Evolutionary conservation across 257 asterid species (phyloP).

Genomic region (Ligustrum vulgare): DNA sequence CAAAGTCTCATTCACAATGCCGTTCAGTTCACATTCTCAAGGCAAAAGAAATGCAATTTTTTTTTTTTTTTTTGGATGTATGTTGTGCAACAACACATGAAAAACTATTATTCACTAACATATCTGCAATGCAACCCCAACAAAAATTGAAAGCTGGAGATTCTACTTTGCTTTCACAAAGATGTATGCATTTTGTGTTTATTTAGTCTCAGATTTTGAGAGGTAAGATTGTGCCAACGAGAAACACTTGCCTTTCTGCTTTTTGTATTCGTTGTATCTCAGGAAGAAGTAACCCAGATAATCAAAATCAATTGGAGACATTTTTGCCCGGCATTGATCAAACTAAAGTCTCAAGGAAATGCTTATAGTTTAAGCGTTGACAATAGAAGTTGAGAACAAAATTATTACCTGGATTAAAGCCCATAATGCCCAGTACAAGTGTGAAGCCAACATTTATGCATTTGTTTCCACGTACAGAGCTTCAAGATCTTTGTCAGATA

Average conservation of each 20-base stretch:
- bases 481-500: slow-evolving; percentile 58
- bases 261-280: slow-evolving; percentile 74
- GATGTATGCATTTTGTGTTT: slow-evolving; percentile 11
- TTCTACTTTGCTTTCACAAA: not conserved
- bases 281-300: slow-evolving; percentile 76
- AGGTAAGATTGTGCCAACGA: slow-evolving; percentile 44
- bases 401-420: slow-evolving; percentile 82
- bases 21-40: not conserved
- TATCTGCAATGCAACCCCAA: not conserved
- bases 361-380: slow-evolving; percentile 5
- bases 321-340: slow-evolving; percentile 61
- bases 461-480: slow-evolving; percentile 74
- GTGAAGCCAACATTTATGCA: slow-evolving; percentile 80
- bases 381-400: slow-evolving; percentile 9
- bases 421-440: slow-evolving; percentile 93
- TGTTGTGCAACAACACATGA: not conserved
- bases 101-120: not conserved
- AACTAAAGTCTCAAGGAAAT: slow-evolving; percentile 12
- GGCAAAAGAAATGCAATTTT: not conserved
- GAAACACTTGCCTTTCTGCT: slow-evolving; percentile 51
- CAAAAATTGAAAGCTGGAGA: too few species aligned
- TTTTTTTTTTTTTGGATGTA: not conserved
- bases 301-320: slow-evolving; percentile 89
- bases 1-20: too few species aligned
- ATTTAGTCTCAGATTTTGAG: slow-evolving; percentile 25